These are phyloP conservation scores for Cladosporium halotolerans DNA, from an alignment of 2,329 filamentous ascomycete species.

Conservation along the genomic window DNA sequence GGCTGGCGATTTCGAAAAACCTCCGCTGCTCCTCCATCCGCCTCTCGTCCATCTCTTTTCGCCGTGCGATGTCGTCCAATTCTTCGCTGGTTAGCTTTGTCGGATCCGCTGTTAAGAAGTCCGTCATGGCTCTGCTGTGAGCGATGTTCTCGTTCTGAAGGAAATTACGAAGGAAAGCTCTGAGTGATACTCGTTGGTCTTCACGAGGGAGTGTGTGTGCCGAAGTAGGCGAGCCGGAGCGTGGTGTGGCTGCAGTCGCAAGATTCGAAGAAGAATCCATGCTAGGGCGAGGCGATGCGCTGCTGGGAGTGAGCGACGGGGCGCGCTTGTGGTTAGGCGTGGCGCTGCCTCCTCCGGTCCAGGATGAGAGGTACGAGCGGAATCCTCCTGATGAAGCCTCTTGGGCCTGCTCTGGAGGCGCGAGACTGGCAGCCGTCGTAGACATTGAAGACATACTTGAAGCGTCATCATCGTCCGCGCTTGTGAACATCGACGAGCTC, in stretches of 20 bases:
- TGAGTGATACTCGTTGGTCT: conserved; percentile 81
- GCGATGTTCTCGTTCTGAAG: conserved; percentile 80
- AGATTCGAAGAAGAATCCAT: conserved; percentile 10
- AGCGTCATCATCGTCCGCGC: conserved; percentile 58
- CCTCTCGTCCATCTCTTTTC: conserved; percentile 79
- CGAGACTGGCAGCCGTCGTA: conserved; percentile 46
- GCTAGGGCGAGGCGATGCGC: conserved; percentile 13
- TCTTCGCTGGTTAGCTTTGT: conserved; percentile 76
- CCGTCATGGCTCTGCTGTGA: conserved; percentile 71
- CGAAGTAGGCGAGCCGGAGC: conserved; percentile 14
- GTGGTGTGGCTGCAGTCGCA: conserved; percentile 13
- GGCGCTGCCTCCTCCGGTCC: conserved; percentile 25
- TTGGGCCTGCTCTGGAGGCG: conserved; percentile 12
- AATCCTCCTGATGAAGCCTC: conserved; percentile 31
- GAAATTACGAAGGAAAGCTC: conserved; percentile 82
- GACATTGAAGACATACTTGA: conserved; percentile 78
- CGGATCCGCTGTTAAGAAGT: conserved; percentile 72
- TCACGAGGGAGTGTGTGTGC: conserved; percentile 49
- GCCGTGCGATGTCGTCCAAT: conserved; percentile 67
- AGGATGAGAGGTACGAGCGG: conserved; percentile 37
- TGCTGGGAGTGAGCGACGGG: conserved; percentile 28
- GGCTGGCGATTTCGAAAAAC: conserved; percentile 92
- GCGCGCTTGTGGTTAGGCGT: conserved; percentile 36
- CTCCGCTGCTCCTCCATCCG: conserved; percentile 85
- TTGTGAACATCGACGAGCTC: conserved; percentile 57